These are phyloP conservation scores for Brassica hybrid DNA, from an alignment of 441 rosid species.

Conservation along the genomic window DNA sequence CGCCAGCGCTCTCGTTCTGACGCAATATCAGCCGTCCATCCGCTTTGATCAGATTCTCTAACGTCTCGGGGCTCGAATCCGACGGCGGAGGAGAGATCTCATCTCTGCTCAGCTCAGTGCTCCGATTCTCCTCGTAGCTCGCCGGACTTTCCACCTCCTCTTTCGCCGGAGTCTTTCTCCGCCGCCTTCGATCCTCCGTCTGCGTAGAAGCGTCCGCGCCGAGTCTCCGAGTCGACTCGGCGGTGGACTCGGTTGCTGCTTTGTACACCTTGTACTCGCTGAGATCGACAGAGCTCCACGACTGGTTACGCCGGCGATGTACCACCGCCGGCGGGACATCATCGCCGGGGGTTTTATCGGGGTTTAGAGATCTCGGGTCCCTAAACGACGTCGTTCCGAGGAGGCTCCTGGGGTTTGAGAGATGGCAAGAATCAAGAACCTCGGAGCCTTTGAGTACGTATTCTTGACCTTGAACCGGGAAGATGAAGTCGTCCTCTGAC, in stretches of 20 bases:
- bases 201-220: slow-evolving; percentile 93
- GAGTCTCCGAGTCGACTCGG: slow-evolving; percentile 54
- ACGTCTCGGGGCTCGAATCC: slow-evolving; percentile 91
- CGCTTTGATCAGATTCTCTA: slow-evolving; percentile 80
- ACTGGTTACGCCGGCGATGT: slow-evolving; percentile 71
- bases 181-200: slow-evolving; percentile 70
- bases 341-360: slow-evolving; percentile 22
- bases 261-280: slow-evolving; percentile 85
- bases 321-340: slow-evolving; percentile 44
- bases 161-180: slow-evolving; percentile 46
- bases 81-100: slow-evolving; percentile 95
- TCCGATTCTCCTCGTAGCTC: slow-evolving; percentile 41
- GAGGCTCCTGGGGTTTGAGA: slow-evolving; percentile 42
- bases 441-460: slow-evolving; percentile 94
- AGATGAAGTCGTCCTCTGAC: slow-evolving; percentile 69
- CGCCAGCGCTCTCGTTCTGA: slow-evolving; percentile 27
- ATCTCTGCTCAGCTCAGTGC: slow-evolving; percentile 68
- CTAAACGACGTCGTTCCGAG: slow-evolving; percentile 57
- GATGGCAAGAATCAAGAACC: slow-evolving; percentile 52
- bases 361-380: slow-evolving; percentile 42
- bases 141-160: slow-evolving; percentile 39
- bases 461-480: slow-evolving; percentile 81
- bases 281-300: slow-evolving; percentile 83
- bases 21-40: slow-evolving; percentile 66
- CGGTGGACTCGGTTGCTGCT: slow-evolving; percentile 48